Base-by-base conservation (phyloP, 768 basidiomycete genomes). In the Leccinum subgranulosum region DNA sequence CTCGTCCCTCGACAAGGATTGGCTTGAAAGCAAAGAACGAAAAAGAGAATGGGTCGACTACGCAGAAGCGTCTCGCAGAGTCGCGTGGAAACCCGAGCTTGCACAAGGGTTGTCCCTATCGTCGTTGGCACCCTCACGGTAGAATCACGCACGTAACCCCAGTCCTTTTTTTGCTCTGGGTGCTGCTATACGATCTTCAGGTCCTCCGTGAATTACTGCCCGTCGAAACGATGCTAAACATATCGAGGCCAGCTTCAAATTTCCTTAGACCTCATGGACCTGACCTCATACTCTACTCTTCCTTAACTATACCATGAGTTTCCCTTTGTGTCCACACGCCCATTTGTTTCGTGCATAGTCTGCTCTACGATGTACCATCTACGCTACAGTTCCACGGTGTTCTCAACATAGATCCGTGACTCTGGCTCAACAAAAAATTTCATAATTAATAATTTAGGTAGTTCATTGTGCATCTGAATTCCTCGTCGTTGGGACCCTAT, bases 1-100 rank as follows among this genome's bases (percentile, higher is more conserved):
- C 49, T 78, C 81, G 15, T 76, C 75, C 41, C 82, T 94, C 56
- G 92, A 92, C 64, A 77, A 82, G 60, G 85, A 89, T 60, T 94
- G 92, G 92, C 76, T 90, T 57, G 92, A 94, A 72, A 76, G 82
- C 66, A 79, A 84, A 62, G 91, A 94, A 76, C 84, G 92, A 60
- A 79, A 78, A 71, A 77, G 92, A 65, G 92, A 93, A 76, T 92
- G 90, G 90, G 90, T 94, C 64, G 90, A 92, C 73, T 92, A 87
- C 66, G 83, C 85, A 47, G 92, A 93, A 75, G 92, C 92, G 15
- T 74, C 84, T 61, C 75, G 79, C 66, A 77, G 92, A 64, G 70
- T 94, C 41, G 81, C 85, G 59, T 94, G 92, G 92, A 94, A 94
- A 70, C 75, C 81, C n/a, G 92, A 94, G 75, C 81, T 94, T 46